Evolutionary conservation across 164 flowering plant species (phyloP).

Genomic region (Umbilicus rupestris): DNA sequence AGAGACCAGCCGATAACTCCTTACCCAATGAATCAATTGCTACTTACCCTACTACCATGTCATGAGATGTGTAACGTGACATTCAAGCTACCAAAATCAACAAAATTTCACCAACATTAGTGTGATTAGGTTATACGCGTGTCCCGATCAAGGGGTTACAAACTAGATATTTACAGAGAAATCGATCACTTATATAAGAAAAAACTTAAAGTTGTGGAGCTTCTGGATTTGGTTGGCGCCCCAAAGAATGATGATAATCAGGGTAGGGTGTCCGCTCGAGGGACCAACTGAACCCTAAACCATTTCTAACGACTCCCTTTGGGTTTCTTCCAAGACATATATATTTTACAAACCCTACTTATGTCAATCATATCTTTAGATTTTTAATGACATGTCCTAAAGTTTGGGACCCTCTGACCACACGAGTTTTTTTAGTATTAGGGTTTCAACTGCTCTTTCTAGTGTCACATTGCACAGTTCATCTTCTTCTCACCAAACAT

Average conservation of each 20-base stretch:
- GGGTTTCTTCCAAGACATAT: neutral
- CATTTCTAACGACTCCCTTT: no score
- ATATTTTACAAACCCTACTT: neutral
- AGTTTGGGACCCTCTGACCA: neutral
- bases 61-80: neutral
- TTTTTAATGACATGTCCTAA: neutral
- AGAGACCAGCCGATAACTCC: no score
- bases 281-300: neutral
- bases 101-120: conserved; percentile 4
- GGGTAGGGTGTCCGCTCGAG: neutral
- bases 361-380: neutral
- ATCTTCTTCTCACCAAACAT: conserved; percentile 8
- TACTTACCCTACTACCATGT: neutral
- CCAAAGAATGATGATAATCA: neutral
- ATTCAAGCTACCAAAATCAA: conserved; percentile 1
- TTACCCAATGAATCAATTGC: neutral
- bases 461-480: conserved; percentile 5
- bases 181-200: conserved; percentile 2
- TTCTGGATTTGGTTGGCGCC: neutral
- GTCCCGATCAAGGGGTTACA: neutral
- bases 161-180: neutral
- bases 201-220: conserved; percentile 1
- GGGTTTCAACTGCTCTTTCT: conserved; percentile 4
- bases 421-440: neutral
- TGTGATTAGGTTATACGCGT: conserved; percentile 5